Base-by-base conservation (phyloP, 345 rosid species). In the Dimocarpus longan region DNA sequence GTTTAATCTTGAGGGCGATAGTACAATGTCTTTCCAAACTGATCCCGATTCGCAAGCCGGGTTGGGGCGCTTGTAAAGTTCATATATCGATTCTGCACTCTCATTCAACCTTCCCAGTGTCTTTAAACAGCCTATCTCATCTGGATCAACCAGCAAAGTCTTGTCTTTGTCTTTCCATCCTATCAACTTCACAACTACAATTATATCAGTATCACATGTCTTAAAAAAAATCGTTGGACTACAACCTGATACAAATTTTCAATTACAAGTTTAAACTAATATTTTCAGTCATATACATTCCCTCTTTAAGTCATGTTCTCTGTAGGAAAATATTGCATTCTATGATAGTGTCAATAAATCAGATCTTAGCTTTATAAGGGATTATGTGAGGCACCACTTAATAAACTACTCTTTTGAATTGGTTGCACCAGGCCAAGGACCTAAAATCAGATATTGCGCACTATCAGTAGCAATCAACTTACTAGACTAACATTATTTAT, bases 111-210 rank as follows among this genome's bases (percentile, higher is more conserved):
- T 80, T 74, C 90, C 90, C 3, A 94, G 90, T 56, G 75, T 87
- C 63, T 91, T 88, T 73, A 97, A 81, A 80, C 93, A 90, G 15
- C 83, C 82, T 73, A 97, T 90, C 82, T 93, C 97, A 64, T 87
- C 98, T 64, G 98, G 93, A 89, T 97, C 99, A 39, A 94, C 97
- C 70, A 94, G 85, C 79, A 93, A 78, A 0, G 91, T 97, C 88
- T 84, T 94, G 80, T 94, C 98, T 80, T 83, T 91, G 67, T 92
- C 99, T 84, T 97, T 97, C 98, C 98, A 93, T 76, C 98, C 98
- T 89, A 94, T 96, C 80, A 96, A 65, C 99, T 96, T 85, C 83
- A 86, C 73, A 71, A 74, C 39, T 78, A 81, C 54, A 72, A 40
- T 43, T 50, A 63, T 78, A 79, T 89, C 70, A 88, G 83, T 39